Base-by-base conservation (phyloP, 352 stramenopile species). In the Thraustochytrium sp. region DNA sequence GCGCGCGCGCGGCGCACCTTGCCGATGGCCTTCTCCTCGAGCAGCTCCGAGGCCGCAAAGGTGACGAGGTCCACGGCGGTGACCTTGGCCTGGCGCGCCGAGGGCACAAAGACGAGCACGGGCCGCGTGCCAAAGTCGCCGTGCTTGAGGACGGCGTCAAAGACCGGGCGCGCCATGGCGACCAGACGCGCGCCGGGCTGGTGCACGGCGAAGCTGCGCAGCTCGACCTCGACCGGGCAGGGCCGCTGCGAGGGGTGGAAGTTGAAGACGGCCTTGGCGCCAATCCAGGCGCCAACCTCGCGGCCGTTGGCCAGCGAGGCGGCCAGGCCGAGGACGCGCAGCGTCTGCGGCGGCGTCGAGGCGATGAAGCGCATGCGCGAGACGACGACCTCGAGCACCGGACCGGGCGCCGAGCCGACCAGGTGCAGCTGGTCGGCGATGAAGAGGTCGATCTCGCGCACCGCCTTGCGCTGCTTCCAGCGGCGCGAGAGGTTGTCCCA, bases 51-150 rank as follows among this genome's bases (percentile, higher is more conserved):
- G 38, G 95, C 83, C 0, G 93, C 92, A 90, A 98, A 99, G 26
- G 95, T 98, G 85, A 99, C 96, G 54, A 99, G 85, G 88, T 99
- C 97, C 86, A 99, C 99, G 3, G 97, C 96, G 18, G 94, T 99
- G 29, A 99, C 89, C 87, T 99, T 96, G 36, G 95, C 95, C 87
- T 99, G 97, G 87, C 98, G 98, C 31, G 93, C 90, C 21, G 96
- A 99, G 11, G 97, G 96, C 40, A 99, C 96, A 87, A 99, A 99
- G 46, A 99, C 90, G 13, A 99, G 89, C 0, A 92, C 91, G 36
- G 92, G 93, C 85, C 98, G 97, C 48, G 92, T 92, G 0, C 21
- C 61, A 18, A 38, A 85, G 18, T 62, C 13, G 3, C 26, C 48
- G 84, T 98, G 94, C 55, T 92, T 92, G 37, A 90, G 89, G 5